Conservation (phyloP, 495 filamentous ascomycete genomes). For the Bacidia gigantensis region DNA sequence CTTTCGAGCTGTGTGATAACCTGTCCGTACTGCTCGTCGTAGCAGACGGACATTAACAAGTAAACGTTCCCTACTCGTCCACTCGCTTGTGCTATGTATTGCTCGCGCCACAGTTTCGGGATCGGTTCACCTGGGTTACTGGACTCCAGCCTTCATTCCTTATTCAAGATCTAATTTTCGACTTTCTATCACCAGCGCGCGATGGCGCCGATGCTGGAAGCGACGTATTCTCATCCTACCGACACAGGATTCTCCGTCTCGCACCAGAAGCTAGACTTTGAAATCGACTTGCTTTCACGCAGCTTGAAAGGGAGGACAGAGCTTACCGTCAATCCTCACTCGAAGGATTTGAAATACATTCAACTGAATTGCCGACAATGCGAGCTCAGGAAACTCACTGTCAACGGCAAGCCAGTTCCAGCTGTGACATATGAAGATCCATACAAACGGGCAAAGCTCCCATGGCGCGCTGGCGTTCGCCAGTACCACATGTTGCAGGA, state of each 20-base stretch:
- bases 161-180: neutral
- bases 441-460: slow-evolving; percentile 52
- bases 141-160: neutral
- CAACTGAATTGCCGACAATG: slow-evolving; percentile 78
- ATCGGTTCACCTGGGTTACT: neutral
- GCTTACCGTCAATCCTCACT: slow-evolving; percentile 60
- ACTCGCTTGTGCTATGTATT: neutral
- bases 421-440: slow-evolving; percentile 52
- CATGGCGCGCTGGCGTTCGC: slow-evolving; percentile 46
- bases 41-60: neutral
- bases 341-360: slow-evolving; percentile 52
- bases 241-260: slow-evolving; percentile 45
- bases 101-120: neutral
- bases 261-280: slow-evolving; percentile 78
- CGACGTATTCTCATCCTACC: slow-evolving; percentile 13
- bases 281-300: slow-evolving; percentile 67
- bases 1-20: neutral
- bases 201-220: slow-evolving; percentile 12
- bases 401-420: slow-evolving; percentile 52
- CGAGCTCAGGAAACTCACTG: slow-evolving; percentile 50
- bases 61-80: neutral
- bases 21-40: neutral
- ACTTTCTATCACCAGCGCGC: neutral
- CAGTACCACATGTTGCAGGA: slow-evolving; percentile 63
- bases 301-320: slow-evolving; percentile 66